These are phyloP conservation scores for Cucurbita moschata DNA, from an alignment of 306 rosid genomes.

Conservation along the genomic window DNA sequence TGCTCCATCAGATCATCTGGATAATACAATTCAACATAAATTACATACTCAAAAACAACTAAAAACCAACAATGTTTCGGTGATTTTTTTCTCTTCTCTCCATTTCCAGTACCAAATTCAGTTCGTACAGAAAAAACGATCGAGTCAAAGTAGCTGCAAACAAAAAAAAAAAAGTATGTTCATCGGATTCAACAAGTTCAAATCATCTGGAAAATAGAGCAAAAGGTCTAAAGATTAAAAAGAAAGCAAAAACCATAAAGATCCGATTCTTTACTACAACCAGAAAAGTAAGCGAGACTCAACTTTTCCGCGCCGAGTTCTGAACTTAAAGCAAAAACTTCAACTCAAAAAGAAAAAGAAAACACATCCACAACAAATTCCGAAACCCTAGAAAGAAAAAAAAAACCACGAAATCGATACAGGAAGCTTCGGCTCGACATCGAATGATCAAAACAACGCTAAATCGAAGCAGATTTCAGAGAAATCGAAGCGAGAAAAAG, in stretches of 20 bases:
- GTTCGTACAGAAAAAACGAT: background rate
- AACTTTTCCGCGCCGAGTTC: background rate
- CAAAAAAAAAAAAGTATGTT: background rate
- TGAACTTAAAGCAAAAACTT: background rate
- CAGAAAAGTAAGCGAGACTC: slow-evolving; percentile 2
- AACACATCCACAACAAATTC: background rate
- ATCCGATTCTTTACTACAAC: slow-evolving; percentile 1
- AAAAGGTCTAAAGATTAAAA: background rate
- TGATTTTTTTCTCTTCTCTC: too few species aligned
- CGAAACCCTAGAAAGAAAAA: slow-evolving; percentile 14
- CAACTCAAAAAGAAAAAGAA: background rate
- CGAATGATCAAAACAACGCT: background rate
- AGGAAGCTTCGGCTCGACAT: slow-evolving; percentile 6
- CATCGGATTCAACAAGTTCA: background rate
- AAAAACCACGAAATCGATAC: slow-evolving; percentile 7
- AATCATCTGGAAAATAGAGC: background rate
- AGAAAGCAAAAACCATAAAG: background rate
- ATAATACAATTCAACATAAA: background rate
- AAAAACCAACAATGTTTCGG: background rate
- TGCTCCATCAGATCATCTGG: background rate
- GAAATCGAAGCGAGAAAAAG: background rate
- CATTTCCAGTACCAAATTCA: background rate
- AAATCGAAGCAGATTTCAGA: slow-evolving; percentile 3
- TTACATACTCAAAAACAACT: background rate
- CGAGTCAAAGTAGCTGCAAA: background rate